Conservation (phyloP, 1,284 basidiomycete species). For the Polyporus tsugae region DNA sequence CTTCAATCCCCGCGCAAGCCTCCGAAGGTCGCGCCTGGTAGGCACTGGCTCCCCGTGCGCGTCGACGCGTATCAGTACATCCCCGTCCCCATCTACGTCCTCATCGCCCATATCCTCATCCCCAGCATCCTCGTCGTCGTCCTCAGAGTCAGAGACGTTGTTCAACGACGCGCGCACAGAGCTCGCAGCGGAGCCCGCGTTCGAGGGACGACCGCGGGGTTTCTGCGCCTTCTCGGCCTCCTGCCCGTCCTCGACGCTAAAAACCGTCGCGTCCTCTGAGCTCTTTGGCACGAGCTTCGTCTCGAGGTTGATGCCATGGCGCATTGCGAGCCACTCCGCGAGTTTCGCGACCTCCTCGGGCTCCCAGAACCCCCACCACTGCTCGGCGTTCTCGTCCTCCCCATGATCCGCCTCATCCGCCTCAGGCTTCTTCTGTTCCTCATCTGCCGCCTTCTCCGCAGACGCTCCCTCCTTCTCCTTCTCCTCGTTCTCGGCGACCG, state of each 20-base stretch:
- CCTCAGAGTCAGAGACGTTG: constrained; percentile 16
- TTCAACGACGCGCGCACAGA: constrained; percentile 20
- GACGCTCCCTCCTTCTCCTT: not conserved
- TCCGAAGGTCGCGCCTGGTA: constrained; percentile 37
- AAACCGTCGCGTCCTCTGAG: constrained; percentile 10
- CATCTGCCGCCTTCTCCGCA: constrained; percentile 43
- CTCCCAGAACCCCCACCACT: constrained; percentile 80
- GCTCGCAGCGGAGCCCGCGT: constrained; percentile 19
- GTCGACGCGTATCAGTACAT: constrained; percentile 26
- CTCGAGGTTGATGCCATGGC: constrained; percentile 50
- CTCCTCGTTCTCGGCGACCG: constrained; percentile 32
- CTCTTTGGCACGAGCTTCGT: constrained; percentile 15
- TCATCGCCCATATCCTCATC: constrained; percentile 17
- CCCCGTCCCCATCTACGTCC: constrained; percentile 21
- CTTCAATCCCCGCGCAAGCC: constrained; percentile 40
- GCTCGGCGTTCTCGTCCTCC: constrained; percentile 46
- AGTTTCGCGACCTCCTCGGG: constrained; percentile 68
- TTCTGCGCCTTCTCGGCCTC: constrained; percentile 5
- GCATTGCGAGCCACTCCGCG: constrained; percentile 69
- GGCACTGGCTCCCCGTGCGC: constrained; percentile 29
- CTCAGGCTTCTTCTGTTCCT: constrained; percentile 40
- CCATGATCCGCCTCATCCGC: constrained; percentile 38
- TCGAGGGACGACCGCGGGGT: constrained; percentile 18
- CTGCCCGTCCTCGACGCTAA: constrained; percentile 15
- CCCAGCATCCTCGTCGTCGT: constrained; percentile 9